Evolutionary conservation across 805 yeast species (phyloP), one percentile per base, ranked within the genome.

Genomic region (Hanseniaspora guilliermondii): DNA sequence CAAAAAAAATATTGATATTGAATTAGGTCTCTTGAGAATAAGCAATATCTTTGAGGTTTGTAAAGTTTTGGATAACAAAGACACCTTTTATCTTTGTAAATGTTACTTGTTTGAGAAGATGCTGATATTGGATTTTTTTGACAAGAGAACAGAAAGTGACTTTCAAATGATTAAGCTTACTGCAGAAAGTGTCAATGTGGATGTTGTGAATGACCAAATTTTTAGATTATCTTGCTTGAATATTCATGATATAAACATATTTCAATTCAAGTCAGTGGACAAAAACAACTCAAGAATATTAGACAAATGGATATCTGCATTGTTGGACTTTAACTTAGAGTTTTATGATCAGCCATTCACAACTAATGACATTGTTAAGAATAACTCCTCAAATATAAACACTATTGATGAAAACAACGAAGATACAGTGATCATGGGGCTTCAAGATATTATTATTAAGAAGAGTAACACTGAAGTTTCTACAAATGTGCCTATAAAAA

Each of bases 251-350:
- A 4, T 27, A 42, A 5, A 49, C 60, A 14, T 48, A 62, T 33
- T 61, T 58, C 38, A 47, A 64, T 19, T 60, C 61, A 12, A 68
- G 56, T 55, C 63, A 21, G 39, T 64, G 9, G 56, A 69, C 46
- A 61, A 62, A 16, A 54, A 63, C n/a, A 58, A 68, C 0, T 61
- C 64, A 42, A 61, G 63, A 44, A 61, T 68, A 6, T 58, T 70
- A 36, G 69, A 71, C 58, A 71, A 71, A 60, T 72, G 76, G 76
- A 66, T 70, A 14, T 64, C 74, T 1, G 74, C 68, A 0, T 49
- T 72, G 9, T 63, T 72, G 40, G 68, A 71, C 53, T 56, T 57
- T 46, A 68, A 66, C 4, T 58, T 69, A 16, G 55, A 57, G 7
- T 69, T 70, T 52, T 58, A 64, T 53, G 62, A 65, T 4, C 38